These are phyloP conservation scores for Neurospora sp. DNA, from an alignment of 495 filamentous ascomycete genomes.

Conservation along the genomic window DNA sequence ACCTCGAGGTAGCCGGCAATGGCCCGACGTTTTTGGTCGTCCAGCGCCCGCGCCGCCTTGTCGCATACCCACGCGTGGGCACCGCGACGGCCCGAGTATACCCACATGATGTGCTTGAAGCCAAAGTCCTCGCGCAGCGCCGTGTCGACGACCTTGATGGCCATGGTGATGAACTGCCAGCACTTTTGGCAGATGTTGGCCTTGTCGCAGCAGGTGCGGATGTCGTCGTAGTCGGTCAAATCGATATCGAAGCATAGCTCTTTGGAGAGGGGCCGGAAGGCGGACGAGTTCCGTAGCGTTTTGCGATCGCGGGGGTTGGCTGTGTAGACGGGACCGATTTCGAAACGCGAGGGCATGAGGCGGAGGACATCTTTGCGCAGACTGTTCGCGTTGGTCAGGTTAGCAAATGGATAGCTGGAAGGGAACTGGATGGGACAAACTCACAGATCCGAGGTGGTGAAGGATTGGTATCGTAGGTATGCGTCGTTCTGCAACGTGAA, in stretches of 20 bases:
- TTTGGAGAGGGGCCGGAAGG: slow-evolving; percentile 70
- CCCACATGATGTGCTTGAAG: slow-evolving; percentile 94
- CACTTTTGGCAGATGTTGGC: slow-evolving; percentile 91
- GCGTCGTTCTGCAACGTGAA: slow-evolving; percentile 84
- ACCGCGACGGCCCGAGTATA: slow-evolving; percentile 92
- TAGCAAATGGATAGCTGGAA: not conserved
- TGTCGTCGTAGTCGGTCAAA: slow-evolving; percentile 95
- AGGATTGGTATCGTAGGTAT: slow-evolving; percentile 88
- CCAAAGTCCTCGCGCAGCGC: slow-evolving; percentile 88
- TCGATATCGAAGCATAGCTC: slow-evolving; percentile 99
- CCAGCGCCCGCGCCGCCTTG: slow-evolving; percentile 66
- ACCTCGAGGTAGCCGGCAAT: slow-evolving; percentile 84
- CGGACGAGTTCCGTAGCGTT: slow-evolving; percentile 59
- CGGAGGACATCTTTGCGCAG: slow-evolving; percentile 84
- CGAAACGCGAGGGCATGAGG: slow-evolving; percentile 85
- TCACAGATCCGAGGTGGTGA: slow-evolving; percentile 72
- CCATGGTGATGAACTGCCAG: slow-evolving; percentile 96
- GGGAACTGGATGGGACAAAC: slow-evolving; percentile 13
- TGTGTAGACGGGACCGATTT: slow-evolving; percentile 92
- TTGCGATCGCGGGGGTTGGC: slow-evolving; percentile 93
- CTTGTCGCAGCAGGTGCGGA: slow-evolving; percentile 87
- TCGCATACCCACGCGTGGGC: slow-evolving; percentile 99
- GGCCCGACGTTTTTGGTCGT: slow-evolving; percentile 72
- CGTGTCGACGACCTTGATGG: slow-evolving; percentile 83
- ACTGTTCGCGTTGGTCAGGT: slow-evolving; percentile 25